Conservation (phyloP, 192 early-diverging fungal species). For the Cetraspora pellucida region DNA sequence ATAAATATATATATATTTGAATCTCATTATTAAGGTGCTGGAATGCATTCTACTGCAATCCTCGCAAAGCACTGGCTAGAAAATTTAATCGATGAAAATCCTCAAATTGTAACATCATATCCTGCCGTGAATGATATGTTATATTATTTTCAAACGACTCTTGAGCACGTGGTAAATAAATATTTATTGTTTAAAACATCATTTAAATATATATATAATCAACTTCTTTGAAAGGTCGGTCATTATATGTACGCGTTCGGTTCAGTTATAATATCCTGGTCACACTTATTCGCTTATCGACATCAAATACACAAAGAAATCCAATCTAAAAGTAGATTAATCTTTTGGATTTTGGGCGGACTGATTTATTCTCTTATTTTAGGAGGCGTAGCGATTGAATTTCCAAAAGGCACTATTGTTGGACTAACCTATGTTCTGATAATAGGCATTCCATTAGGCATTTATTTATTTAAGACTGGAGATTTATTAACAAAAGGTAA, state of each 20-base stretch:
- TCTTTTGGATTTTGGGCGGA: conserved; percentile 37
- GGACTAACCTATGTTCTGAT: conserved; percentile 43
- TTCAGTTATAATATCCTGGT: conserved; percentile 1
- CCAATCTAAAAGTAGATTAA: background rate
- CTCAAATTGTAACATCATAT: conserved; percentile 40
- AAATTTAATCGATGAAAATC: conserved; percentile 39
- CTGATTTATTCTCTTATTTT: conserved; percentile 41
- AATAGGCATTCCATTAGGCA: conserved; percentile 30
- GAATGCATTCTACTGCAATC: conserved; percentile 24
- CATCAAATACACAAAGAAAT: conserved; percentile 32
- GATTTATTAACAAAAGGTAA: conserved; percentile 43
- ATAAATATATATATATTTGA: background rate
- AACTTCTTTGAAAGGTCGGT: background rate
- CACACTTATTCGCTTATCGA: conserved; percentile 21
- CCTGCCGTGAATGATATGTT: conserved; percentile 30
- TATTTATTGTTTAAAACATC: background rate
- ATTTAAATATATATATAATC: background rate
- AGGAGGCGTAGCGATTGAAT: conserved; percentile 46
- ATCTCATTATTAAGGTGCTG: conserved; percentile 1
- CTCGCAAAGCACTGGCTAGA: conserved; percentile 41
- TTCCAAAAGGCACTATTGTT: conserved; percentile 42
- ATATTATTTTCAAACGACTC: background rate
- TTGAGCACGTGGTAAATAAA: conserved; percentile 15
- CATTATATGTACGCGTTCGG: conserved; percentile 9
- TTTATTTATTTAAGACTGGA: conserved; percentile 19